These are phyloP conservation scores for Salix koriyanagi DNA, from an alignment of 345 rosid genomes.

Conservation along the genomic window DNA sequence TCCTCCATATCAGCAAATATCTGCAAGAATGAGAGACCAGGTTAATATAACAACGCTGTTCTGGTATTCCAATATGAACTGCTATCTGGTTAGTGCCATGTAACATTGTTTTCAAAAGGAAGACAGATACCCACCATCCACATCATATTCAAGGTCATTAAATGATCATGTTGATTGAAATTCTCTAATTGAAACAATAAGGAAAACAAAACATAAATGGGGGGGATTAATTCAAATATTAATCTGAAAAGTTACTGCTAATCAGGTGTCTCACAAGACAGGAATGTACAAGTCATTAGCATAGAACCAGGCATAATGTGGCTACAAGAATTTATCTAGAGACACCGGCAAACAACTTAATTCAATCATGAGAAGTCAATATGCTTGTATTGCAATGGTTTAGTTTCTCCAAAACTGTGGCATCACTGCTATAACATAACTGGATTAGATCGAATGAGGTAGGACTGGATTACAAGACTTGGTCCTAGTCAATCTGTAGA, in stretches of 20 bases:
- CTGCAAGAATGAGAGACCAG: conserved; percentile 27
- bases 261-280: not conserved
- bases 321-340: not conserved
- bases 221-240: not conserved
- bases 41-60: not conserved
- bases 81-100: not conserved
- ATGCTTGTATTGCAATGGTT: not conserved
- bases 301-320: not conserved
- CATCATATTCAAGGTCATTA: not conserved
- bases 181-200: not conserved
- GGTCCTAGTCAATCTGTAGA: not conserved
- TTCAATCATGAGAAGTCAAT: not conserved
- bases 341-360: not conserved
- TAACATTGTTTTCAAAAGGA: not conserved
- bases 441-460: not conserved
- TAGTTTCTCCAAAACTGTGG: not conserved
- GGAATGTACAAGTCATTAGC: not conserved
- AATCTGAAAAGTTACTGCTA: not conserved
- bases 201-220: not conserved
- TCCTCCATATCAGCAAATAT: conserved; percentile 99
- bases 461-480: not conserved
- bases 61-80: not conserved
- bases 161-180: not conserved
- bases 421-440: not conserved
- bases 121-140: not conserved